Percentiles rank a stretch among this genome's conserved stretches.
These are phyloP conservation scores for Phlyctochytrium planicorne DNA, from an alignment of 192 early-diverging fungal genomes.

Conservation along the genomic window DNA sequence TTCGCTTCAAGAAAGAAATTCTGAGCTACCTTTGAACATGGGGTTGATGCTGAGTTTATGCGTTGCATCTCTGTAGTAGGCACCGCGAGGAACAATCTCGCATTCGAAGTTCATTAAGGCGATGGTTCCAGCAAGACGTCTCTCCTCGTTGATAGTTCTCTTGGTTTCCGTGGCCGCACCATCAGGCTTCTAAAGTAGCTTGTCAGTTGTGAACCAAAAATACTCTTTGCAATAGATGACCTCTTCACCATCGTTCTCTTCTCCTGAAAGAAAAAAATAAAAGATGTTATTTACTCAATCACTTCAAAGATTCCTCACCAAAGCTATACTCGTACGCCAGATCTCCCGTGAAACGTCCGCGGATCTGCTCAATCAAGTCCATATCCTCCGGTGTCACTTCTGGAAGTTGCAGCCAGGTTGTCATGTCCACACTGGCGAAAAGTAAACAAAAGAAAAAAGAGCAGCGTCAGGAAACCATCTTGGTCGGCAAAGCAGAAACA, in stretches of 20 bases:
- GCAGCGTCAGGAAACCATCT: conserved; percentile 3
- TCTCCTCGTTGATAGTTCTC: conserved; percentile 48
- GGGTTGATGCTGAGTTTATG: conserved; percentile 41
- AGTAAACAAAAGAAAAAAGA: conserved; percentile 8
- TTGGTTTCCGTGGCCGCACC: conserved; percentile 14
- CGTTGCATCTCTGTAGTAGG: conserved; percentile 48
- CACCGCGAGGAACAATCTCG: conserved; percentile 53
- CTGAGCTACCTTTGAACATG: conserved; percentile 39
- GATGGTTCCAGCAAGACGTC: conserved; percentile 44
- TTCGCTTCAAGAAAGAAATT: background rate
- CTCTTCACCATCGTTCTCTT: conserved; percentile 32
- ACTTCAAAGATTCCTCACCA: conserved; percentile 14
- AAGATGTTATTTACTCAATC: conserved; percentile 6
- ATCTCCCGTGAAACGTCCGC: conserved; percentile 49
- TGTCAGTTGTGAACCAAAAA: conserved; percentile 5
- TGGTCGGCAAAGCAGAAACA: conserved; percentile 6
- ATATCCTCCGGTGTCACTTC: conserved; percentile 45
- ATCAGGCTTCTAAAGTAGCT: conserved; percentile 15
- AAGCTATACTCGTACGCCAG: conserved; percentile 48
- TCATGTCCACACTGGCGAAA: conserved; percentile 41
- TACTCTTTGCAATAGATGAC: conserved; percentile 16
- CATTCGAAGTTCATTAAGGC: conserved; percentile 51
- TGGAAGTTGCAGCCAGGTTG: conserved; percentile 56
- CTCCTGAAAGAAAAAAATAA: too few relatives aligned
- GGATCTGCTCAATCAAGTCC: conserved; percentile 33